Base-by-base conservation (phyloP, 805 yeast species). In the Lachancea thermotolerans region DNA sequence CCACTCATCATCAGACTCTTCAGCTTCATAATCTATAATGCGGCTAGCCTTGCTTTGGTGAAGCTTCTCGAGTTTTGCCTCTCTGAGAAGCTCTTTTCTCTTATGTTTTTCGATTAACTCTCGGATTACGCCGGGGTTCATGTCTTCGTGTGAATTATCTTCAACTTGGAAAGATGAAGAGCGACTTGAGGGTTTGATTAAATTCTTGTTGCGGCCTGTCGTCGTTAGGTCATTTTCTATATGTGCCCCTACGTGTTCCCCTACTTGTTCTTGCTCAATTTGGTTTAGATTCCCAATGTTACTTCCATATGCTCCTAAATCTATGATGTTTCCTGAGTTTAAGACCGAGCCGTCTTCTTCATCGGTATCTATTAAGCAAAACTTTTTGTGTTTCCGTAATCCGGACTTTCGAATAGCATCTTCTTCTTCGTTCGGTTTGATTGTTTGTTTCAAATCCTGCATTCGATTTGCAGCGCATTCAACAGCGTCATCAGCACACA, bases 1-100 rank as follows among this genome's bases (percentile, higher is more conserved):
- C 85, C 88, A 86, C 67, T 86, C 95, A 69, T 86, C 95, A 49
- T 86, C 95, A 32, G 93, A 84, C 67, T 86, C 95, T 53, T 78
- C 89, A 37, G 95, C 95, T 68, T 85, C 93, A 40, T 83, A 81
- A 55, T 86, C 91, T 59, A 85, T 70, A 44, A 86, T 73, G 21
- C 75, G 70, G 43, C 72, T 72, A 15, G 80, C 52, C 2, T 90
- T 90, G 49, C 79, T 85, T 49, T 67, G 55, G 46, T 66, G 74
- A 42, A 75, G 64, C 42, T 60, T 55, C 32, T 46, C 54, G 38
- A 53, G 48, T 33, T 55, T 52, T 41, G 59, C 54, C 32, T 46
- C 56, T 37, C 54, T 49, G 28, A 54, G 51, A 14, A 41, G 46
- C 31, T 54, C 59, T 39, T 59, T 54, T 37, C 49, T 44, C 31